A percentile compares a stretch with the other conserved stretches of the same genome.
Evolutionary conservation across 371 early-diverging fungal genomes (phyloP).

Genomic region (Coemansia sp.): DNA sequence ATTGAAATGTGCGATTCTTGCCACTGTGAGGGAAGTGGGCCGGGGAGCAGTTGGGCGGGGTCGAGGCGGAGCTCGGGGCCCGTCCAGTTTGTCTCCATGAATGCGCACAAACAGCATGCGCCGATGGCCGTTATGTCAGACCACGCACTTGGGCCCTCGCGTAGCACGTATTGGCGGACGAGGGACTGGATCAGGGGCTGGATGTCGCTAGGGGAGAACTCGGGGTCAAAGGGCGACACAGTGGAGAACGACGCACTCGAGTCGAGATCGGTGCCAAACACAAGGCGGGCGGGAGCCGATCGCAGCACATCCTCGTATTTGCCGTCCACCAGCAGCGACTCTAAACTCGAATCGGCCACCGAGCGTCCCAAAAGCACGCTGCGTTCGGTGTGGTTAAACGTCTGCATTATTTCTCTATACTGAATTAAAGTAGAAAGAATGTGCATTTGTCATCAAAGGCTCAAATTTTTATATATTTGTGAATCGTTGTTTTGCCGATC

Average conservation of each 20-base stretch:
- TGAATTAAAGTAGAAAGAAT: neutral
- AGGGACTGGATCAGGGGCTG: conserved; percentile 7
- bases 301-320: conserved; percentile 25
- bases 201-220: conserved; percentile 18
- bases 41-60: conserved; percentile 35
- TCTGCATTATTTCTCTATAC: neutral
- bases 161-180: conserved; percentile 5
- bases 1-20: conserved; percentile 24
- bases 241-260: neutral
- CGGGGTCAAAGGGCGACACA: conserved; percentile 13
- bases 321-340: conserved; percentile 10
- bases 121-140: conserved; percentile 35
- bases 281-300: conserved; percentile 17
- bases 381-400: conserved; percentile 8
- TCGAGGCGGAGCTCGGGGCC: conserved; percentile 48
- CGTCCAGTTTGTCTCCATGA: conserved; percentile 52
- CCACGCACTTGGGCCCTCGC: conserved; percentile 22
- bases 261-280: conserved; percentile 31
- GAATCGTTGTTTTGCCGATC: no score
- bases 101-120: conserved; percentile 46
- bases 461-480: no score
- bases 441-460: neutral
- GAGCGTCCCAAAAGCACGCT: conserved; percentile 29
- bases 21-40: conserved; percentile 20
- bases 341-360: neutral